Evolutionary conservation across 345 rosid genomes (phyloP), one percentile per base, ranked within the genome.

Genomic region (Sisymbrium irio): DNA sequence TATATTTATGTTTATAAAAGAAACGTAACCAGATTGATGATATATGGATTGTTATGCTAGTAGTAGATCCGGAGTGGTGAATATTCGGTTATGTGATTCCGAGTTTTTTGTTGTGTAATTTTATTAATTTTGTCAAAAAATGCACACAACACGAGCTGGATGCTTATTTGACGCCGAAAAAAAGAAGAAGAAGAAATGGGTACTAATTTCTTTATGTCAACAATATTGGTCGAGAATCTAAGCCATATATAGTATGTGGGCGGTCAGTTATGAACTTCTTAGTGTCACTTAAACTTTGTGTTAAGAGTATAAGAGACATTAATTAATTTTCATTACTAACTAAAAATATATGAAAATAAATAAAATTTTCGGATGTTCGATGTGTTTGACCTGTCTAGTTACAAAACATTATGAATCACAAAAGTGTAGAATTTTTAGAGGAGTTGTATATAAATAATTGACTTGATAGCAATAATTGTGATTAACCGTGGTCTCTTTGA

Each of bases 21-120:
- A 76, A 76, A 37, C 61, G 33, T 36, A 69, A 46, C 61, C 75
- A 62, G n/a, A 39, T 76, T 71, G 61, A 57, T 77, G 39, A 56
- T 40, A 47, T 77, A 47, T 77, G 56, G 65, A 61, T 30, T 57
- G 47, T 64, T 45, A 65, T 49, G 37, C 28, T 53, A 46, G 71
- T 70, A 77, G 72, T 70, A 64, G 71, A 57, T 63, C 49, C 9
- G 18, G 62, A 77, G 76, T 71, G 80, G 76, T 77, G 80, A 77
- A 77, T 77, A 71, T 77, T 77, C 79, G 58, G 13, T 3, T 70
- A 39, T 37, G 56, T 19, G 80, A 77, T 70, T 64, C 71, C 73
- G 2, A 37, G 6, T 40, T 67, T 56, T 51, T 33, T 36, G 45
- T 60, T 14, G 14, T 28, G 60, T 63, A 45, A 56, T 37, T 28